A percentile compares a stretch with the other conserved stretches of the same genome.
phyloP scores from a whole-genome alignment of 306 rosid species.

The Phaseolus lunatus region DNA sequence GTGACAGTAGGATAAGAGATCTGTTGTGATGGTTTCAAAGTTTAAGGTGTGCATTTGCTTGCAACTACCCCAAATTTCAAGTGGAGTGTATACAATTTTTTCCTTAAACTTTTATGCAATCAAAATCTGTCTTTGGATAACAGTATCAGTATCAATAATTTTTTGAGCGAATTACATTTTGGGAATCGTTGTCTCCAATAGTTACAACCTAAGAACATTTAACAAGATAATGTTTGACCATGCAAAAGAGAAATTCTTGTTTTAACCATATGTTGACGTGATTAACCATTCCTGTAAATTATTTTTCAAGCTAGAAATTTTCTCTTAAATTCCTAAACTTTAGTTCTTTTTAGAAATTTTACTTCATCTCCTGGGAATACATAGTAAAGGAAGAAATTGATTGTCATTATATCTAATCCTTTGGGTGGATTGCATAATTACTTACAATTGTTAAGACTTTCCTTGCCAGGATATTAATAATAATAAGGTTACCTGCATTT shows the following conservation, averaged over 20 bases:
- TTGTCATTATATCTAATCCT: background rate
- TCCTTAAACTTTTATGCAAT: too few relatives aligned
- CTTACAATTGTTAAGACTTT: background rate
- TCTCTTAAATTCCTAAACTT: background rate
- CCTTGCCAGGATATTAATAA: background rate
- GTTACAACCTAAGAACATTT: conserved; percentile 22
- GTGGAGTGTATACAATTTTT: too few relatives aligned
- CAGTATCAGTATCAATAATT: background rate
- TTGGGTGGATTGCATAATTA: background rate
- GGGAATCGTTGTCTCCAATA: background rate
- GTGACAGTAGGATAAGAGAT: background rate
- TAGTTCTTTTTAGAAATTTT: background rate
- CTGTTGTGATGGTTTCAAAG: background rate
- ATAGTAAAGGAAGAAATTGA: background rate
- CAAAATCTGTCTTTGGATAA: background rate
- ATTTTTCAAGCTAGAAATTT: background rate
- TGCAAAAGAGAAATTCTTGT: background rate
- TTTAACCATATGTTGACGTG: background rate
- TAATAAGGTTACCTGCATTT: background rate
- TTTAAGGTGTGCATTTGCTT: background rate
- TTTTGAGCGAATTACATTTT: conserved; percentile 14
- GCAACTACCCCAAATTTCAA: too few relatives aligned
- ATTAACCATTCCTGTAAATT: background rate
- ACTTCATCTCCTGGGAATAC: background rate
- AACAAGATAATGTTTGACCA: background rate